Evolutionary conservation across 305 asterid species (phyloP).

Genomic region (Plantago coronopus): DNA sequence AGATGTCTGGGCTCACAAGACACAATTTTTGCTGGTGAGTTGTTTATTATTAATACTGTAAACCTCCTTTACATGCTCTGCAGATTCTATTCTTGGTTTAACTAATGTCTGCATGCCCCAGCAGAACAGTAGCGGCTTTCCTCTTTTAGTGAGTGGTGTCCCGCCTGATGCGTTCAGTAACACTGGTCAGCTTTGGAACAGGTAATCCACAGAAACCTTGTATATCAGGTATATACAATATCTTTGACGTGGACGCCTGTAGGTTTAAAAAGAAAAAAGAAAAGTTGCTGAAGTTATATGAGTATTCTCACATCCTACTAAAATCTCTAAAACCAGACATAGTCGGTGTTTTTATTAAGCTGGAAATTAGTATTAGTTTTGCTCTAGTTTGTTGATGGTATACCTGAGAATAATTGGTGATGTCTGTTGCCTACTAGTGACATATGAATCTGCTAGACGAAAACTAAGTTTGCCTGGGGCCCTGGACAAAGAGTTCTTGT

Average conservation of each 20-base stretch:
- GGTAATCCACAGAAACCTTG: slow-evolving; percentile 32
- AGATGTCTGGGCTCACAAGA: slow-evolving; percentile 98
- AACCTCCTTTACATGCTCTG: slow-evolving; percentile 16
- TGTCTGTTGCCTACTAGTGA: background rate
- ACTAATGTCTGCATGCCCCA: slow-evolving; percentile 25
- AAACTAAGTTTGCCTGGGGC: background rate
- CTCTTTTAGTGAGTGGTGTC: slow-evolving; percentile 89
- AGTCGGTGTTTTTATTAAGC: no score
- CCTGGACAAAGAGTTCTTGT: slow-evolving; percentile 2
- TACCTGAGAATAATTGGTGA: no score
- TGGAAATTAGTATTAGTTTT: no score
- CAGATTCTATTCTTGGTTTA: slow-evolving; percentile 12
- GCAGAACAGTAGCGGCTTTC: slow-evolving; percentile 77
- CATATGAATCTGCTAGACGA: background rate
- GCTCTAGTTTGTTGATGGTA: no score
- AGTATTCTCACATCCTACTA: no score
- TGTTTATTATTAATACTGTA: slow-evolving; percentile 23
- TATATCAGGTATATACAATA: background rate
- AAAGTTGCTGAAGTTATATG: no score
- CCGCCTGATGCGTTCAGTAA: slow-evolving; percentile 98
- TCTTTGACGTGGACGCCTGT: background rate
- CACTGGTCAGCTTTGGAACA: slow-evolving; percentile 99
- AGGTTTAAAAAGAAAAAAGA: no score
- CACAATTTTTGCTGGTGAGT: slow-evolving; percentile 81
- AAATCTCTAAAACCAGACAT: no score